Evolutionary conservation across 2,329 filamentous ascomycete species (phyloP).

Genomic region (Claviceps monticola): DNA sequence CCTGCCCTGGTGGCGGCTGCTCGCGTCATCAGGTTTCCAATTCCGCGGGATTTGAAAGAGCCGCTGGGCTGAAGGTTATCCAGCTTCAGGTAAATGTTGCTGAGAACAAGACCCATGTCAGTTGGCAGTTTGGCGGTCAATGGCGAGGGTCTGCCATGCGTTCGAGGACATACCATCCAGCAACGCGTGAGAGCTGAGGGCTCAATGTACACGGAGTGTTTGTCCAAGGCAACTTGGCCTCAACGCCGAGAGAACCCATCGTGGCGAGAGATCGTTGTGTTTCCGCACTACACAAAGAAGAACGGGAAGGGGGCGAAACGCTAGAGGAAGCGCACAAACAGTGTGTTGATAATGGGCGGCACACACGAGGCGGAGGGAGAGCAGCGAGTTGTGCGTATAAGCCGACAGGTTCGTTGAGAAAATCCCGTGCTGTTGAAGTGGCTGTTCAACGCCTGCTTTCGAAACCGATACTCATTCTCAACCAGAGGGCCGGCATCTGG

Average conservation of each 20-base stretch:
- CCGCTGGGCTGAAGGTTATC: conserved; percentile 75
- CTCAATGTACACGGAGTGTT: conserved; percentile 60
- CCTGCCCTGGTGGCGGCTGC: conserved; percentile 19
- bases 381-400: not conserved
- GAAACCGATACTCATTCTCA: not conserved
- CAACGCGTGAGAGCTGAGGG: conserved; percentile 49
- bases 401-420: conserved; percentile 1
- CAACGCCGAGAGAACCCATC: conserved; percentile 28
- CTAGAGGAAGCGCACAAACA: not conserved
- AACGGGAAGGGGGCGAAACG: not conserved
- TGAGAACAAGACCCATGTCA: conserved; percentile 10
- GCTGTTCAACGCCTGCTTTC: not conserved
- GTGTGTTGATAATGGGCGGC: not conserved
- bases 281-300: not conserved
- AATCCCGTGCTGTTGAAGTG: conserved; percentile 2
- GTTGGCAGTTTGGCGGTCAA: not conserved
- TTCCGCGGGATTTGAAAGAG: conserved; percentile 73
- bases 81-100: conserved; percentile 73
- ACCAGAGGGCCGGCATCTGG: not conserved
- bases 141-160: not conserved
- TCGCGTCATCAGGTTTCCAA: conserved; percentile 53
- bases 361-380: not conserved
- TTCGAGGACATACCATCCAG: conserved; percentile 48
- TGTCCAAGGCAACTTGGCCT: conserved; percentile 45
- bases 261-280: not conserved